A percentile compares a stretch with the other conserved stretches of the same genome.
phyloP scores from a whole-genome alignment of 2,329 filamentous ascomycete genomes.

The Fusarium sp. region DNA sequence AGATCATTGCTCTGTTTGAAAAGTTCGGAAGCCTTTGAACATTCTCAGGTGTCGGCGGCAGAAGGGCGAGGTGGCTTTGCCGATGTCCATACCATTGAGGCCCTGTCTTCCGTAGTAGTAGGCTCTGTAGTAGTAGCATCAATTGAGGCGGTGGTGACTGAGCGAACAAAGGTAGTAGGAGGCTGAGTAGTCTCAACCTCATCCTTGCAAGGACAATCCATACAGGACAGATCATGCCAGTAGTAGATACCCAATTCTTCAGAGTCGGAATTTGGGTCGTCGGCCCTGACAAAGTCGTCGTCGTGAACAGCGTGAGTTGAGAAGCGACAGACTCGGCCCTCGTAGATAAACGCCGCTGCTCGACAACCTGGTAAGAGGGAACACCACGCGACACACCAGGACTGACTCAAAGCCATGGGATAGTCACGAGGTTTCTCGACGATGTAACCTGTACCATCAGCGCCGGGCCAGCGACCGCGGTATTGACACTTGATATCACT shows the following conservation, averaged over 20 bases:
- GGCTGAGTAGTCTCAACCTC: background rate
- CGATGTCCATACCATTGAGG: background rate
- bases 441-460: constrained; percentile 2
- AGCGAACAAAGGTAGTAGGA: background rate
- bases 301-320: constrained; percentile 9
- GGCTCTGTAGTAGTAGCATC: background rate
- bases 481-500: background rate
- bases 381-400: constrained; percentile 20
- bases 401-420: constrained; percentile 8
- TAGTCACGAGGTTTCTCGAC: constrained; percentile 10
- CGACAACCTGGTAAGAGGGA: constrained; percentile 3
- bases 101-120: background rate
- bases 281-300: constrained; percentile 7
- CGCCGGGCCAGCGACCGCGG: constrained; percentile 11
- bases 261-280: constrained; percentile 5
- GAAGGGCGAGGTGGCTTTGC: background rate
- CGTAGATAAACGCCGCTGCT: background rate
- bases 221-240: constrained; percentile 12
- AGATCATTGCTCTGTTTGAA: background rate
- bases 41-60: background rate
- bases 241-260: constrained; percentile 7
- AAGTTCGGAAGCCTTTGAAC: background rate
- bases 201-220: constrained; percentile 7
- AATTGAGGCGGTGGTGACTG: background rate
- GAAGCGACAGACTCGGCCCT: background rate